Conservation (phyloP, 176 grass and related monocot species). For the Stipa capillata region DNA sequence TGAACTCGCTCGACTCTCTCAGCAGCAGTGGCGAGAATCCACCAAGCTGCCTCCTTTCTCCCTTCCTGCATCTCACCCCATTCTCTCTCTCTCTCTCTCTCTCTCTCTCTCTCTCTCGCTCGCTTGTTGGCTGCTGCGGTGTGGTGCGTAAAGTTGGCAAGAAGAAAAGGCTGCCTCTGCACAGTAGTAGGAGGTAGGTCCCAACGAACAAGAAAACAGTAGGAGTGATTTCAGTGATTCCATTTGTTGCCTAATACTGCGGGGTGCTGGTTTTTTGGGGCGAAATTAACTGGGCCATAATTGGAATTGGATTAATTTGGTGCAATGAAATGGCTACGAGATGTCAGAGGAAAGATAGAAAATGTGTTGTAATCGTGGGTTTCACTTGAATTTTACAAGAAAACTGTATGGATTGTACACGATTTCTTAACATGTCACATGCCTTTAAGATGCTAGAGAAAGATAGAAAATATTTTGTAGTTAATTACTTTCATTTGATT, state of each 20-base stretch:
- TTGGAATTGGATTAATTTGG: background rate
- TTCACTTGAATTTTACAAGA: too few relatives aligned
- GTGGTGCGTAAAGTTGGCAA: conserved; percentile 18
- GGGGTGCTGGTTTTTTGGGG: background rate
- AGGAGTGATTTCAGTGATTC: conserved; percentile 11
- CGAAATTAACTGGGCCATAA: background rate
- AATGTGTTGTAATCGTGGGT: background rate
- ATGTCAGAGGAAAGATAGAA: background rate
- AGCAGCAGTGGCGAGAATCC: conserved; percentile 8
- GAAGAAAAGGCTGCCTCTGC: conserved; percentile 24
- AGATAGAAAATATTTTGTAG: too few relatives aligned
- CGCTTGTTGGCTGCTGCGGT: background rate
- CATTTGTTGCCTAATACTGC: conserved; percentile 1
- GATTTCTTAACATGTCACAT: too few relatives aligned
- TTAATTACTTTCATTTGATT: too few relatives aligned
- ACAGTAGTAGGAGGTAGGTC: conserved; percentile 1
- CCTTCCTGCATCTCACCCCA: conserved; percentile 30
- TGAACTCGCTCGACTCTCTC: background rate
- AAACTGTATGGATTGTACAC: too few relatives aligned
- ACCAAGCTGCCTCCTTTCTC: conserved; percentile 25
- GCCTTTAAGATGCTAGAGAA: too few relatives aligned
- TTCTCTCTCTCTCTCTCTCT: background rate
- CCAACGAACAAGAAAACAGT: background rate
- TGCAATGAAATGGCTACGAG: background rate
- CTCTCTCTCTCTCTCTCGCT: too few relatives aligned